Base-by-base conservation (phyloP, 1,139 yeast species). In the Barnettozyma hawaiiensis region DNA sequence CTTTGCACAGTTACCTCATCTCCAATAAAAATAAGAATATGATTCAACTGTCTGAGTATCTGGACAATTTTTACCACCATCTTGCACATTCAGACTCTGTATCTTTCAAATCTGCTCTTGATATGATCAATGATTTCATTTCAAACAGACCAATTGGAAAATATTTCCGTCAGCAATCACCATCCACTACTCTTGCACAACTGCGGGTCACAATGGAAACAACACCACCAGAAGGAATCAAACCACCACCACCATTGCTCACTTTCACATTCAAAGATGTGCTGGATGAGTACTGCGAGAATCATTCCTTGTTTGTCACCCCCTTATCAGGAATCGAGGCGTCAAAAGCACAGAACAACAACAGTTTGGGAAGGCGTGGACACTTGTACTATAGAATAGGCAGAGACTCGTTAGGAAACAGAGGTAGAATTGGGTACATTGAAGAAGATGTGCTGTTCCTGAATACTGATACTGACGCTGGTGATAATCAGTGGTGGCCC, bases 371-470 rank as follows among this genome's bases (percentile, higher is more conserved):
- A 16, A 34, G 29, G n/a, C 35, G 36, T 15, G 39, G 41, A 6
- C 59, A 59, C 37, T 58, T 67, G 3, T 53, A 69, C 20, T 67
- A 66, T 52, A 60, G 59, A 23, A 58, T 72, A 15, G 53, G 65
- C 2, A 55, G 51, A 22, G 55, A 59, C 38, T 52, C 64, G 1
- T 45, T 43, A 4, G 66, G 69, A 1, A 55, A 53, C 12, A 55
- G 59, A 7, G 70, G 70, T 0, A 15, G 16, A 16, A 27, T 51
- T 12, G 61, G 66, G 31, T 72, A 64, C 41, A 60, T 76, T 21
- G 65, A 65, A 31, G 71, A 71, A 36, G 78, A 76, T 47, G 72
- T 74, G 1, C 48, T 75, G 26, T 76, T 74, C 69, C 51, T 67
- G 4, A 54, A 52, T 35, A 49, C 48, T 33, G 12, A n/a, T 15